Base-by-base conservation (phyloP, 2,329 filamentous ascomycete species). In the Colletotrichum sp. region DNA sequence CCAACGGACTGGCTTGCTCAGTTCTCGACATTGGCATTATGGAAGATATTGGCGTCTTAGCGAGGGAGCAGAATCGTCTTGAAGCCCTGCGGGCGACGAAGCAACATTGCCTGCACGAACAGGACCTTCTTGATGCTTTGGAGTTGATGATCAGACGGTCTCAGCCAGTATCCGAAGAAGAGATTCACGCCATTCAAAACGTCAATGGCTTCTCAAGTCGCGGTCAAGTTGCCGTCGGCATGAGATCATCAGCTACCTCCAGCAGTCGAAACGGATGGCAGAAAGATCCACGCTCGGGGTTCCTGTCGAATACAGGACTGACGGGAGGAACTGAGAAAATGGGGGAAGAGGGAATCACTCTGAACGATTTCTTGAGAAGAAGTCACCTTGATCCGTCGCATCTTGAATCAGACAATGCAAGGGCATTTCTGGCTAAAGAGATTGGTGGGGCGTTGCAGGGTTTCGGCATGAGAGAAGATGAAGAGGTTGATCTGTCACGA, bases 11-110 rank as follows among this genome's bases (percentile, higher is more conserved):
- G 7, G 80, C 85, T 1, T 87, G 83, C 4, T 82, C 84, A 0
- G 77, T 80, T 14, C 82, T 89, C 3, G 80, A 89, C 73, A 81
- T 89, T 10, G 84, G 85, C 5, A 76, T 79, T 5, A 79, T 88
- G 10, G 80, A 82, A 4, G 86, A 83, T 7, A 79, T 84, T 5
- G 87, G 87, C 1, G 84, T 82, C 67, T 78, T 87, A 5, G 74
- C 77, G 4, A 77, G 76, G 16, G 76, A 81, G 9, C 56, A 70
- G 4, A 74, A 62, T 1, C 69, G 79, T 0, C 67, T 77, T 30
- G 68, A 78, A 66, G 58, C 71, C 7, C 74, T 76, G 12, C 71
- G 71, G 14, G 34, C 32, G 12, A 66, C 71, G 10, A 72, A 72
- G 6, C 68, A 77, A 36, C 65, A 74, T 7, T 74, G 76, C 18